These are phyloP conservation scores for Elsinoe perseae DNA, from an alignment of 2,329 filamentous ascomycete species.

Conservation along the genomic window DNA sequence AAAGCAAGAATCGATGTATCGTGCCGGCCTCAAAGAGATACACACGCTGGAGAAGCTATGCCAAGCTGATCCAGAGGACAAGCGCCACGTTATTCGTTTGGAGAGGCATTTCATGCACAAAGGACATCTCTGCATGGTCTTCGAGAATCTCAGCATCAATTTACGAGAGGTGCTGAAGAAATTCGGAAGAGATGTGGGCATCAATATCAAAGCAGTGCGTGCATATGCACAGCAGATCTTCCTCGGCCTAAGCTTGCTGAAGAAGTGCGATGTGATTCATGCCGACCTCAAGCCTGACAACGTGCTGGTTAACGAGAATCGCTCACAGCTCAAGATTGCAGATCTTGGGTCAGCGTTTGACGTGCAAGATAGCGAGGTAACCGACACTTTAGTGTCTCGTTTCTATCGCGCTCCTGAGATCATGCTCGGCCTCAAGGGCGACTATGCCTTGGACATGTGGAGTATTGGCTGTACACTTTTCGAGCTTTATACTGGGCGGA, in stretches of 20 bases:
- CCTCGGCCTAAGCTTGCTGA: slow-evolving; percentile 75
- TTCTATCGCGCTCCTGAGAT: slow-evolving; percentile 98
- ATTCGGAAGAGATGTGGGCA: slow-evolving; percentile 87
- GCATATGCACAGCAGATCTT: slow-evolving; percentile 94
- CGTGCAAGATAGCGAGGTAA: slow-evolving; percentile 82
- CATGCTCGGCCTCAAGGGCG: slow-evolving; percentile 91
- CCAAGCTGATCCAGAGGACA: slow-evolving; percentile 75
- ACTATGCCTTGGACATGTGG: slow-evolving; percentile 95
- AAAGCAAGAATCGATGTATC: slow-evolving; percentile 88
- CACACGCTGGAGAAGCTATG: slow-evolving; percentile 84
- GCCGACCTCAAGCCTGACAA: slow-evolving; percentile 98
- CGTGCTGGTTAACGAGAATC: slow-evolving; percentile 77
- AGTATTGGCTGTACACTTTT: slow-evolving; percentile 95
- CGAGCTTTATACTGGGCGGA: slow-evolving; percentile 95
- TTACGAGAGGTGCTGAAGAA: slow-evolving; percentile 90
- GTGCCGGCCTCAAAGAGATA: slow-evolving; percentile 90
- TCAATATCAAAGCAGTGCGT: slow-evolving; percentile 79
- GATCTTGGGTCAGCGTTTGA: slow-evolving; percentile 95
- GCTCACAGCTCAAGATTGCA: slow-evolving; percentile 84
- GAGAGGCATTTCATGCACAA: slow-evolving; percentile 88
- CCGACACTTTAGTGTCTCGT: slow-evolving; percentile 88
- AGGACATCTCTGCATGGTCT: slow-evolving; percentile 90
- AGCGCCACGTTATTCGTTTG: slow-evolving; percentile 85
- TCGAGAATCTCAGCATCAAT: slow-evolving; percentile 89
- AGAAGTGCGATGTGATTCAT: slow-evolving; percentile 88